Conservation (phyloP, 345 rosid species). For the Ceriops decandra region DNA sequence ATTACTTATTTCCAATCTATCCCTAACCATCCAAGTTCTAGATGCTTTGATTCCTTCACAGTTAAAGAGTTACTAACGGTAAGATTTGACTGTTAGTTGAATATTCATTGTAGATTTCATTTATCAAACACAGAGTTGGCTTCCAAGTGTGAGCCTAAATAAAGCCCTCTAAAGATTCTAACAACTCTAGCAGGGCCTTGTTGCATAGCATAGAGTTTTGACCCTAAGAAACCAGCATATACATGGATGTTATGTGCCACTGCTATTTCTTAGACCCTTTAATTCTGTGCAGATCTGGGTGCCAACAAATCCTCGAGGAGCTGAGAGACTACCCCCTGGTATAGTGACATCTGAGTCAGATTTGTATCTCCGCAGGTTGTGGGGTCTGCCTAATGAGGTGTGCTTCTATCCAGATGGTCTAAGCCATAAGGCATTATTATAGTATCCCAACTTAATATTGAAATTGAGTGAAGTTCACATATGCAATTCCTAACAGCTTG, state of each 20-base stretch:
- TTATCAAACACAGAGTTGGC: too few relatives aligned
- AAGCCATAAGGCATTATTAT: not conserved
- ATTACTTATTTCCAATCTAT: not conserved
- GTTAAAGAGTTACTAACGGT: too few relatives aligned
- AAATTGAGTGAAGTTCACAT: not conserved
- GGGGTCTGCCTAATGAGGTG: conserved; percentile 91
- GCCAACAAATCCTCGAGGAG: conserved; percentile 88
- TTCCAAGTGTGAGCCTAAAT: too few relatives aligned
- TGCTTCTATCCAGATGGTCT: conserved; percentile 11
- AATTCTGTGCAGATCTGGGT: conserved; percentile 68
- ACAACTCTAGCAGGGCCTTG: not conserved
- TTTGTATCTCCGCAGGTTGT: conserved; percentile 64
- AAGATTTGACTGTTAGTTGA: too few relatives aligned
- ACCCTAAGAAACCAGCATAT: not conserved
- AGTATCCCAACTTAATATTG: not conserved
- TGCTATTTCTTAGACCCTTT: conserved; percentile 11
- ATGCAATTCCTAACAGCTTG: not conserved
- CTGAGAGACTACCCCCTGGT: conserved; percentile 86
- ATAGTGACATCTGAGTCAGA: conserved; percentile 74
- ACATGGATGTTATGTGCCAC: not conserved
- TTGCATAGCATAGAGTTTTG: not conserved
- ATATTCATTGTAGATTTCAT: too few relatives aligned
- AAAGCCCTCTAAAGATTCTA: too few relatives aligned
- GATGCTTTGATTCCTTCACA: not conserved
- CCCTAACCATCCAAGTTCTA: not conserved